These are phyloP conservation scores for Evernia prunastri DNA, from an alignment of 495 filamentous ascomycete genomes.

Conservation along the genomic window DNA sequence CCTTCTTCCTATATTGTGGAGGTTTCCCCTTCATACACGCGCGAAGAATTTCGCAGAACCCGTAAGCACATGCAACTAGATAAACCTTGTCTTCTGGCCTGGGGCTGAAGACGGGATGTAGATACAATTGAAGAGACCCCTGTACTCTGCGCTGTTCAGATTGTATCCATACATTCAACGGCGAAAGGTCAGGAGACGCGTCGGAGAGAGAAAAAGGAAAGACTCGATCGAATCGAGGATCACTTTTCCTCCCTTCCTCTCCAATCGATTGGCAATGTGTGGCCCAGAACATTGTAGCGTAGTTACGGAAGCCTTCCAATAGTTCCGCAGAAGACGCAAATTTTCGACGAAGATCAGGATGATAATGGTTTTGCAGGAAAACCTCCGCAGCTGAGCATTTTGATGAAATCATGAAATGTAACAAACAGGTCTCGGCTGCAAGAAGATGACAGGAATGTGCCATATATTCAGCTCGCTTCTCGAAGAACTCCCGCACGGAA, in stretches of 20 bases:
- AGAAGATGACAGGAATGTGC: neutral
- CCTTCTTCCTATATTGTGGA: neutral
- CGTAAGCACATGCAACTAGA: neutral
- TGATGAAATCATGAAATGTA: neutral
- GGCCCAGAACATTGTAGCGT: neutral
- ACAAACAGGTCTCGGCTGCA: neutral
- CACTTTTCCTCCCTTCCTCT: neutral
- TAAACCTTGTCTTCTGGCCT: neutral
- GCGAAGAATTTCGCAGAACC: neutral
- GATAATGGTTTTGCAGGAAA: neutral
- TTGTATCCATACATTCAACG: neutral
- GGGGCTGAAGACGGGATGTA: neutral
- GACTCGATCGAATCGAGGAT: neutral
- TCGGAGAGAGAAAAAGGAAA: neutral
- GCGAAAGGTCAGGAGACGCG: neutral
- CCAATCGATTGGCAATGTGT: neutral
- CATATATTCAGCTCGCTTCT: constrained; percentile 6
- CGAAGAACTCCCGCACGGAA: constrained; percentile 31
- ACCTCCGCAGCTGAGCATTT: neutral
- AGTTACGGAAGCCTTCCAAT: neutral
- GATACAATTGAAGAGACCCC: neutral
- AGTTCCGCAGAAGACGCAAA: neutral
- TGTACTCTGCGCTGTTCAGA: neutral
- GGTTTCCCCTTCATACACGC: neutral
- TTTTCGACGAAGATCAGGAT: neutral